phyloP scores from a whole-genome alignment of 495 filamentous ascomycete genomes.

The Tuber umbilicatum region DNA sequence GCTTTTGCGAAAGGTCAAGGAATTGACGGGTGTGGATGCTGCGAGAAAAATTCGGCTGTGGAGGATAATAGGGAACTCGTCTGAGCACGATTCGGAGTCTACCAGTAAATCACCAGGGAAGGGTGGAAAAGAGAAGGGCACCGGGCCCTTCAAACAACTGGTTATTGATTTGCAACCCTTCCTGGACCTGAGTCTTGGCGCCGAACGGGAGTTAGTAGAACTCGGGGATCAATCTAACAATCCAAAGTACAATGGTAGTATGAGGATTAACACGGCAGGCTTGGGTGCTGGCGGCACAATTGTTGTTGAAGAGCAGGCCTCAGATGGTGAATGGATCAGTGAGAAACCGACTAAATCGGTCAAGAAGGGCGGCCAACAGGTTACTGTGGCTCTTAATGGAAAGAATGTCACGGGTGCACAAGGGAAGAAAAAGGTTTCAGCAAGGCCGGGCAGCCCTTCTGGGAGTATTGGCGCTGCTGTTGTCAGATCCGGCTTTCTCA shows the following conservation, averaged over 20 bases:
- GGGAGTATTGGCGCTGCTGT: constrained; percentile 61
- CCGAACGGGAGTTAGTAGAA: constrained; percentile 63
- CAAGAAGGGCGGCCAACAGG: constrained; percentile 33
- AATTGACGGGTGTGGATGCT: constrained; percentile 55
- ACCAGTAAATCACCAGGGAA: constrained; percentile 21
- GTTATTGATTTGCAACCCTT: constrained; percentile 69
- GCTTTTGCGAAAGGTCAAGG: constrained; percentile 70
- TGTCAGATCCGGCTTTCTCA: constrained; percentile 50
- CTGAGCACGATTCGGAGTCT: constrained; percentile 15
- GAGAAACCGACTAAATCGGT: constrained; percentile 47
- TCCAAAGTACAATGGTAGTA: constrained; percentile 66
- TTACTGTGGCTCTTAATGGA: constrained; percentile 44
- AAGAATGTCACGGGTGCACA: constrained; percentile 18
- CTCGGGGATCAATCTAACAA: constrained; percentile 67
- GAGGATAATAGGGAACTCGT: constrained; percentile 54
- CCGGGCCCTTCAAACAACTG: constrained; percentile 58
- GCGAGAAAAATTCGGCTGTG: constrained; percentile 72
- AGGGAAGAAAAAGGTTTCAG: constrained; percentile 30
- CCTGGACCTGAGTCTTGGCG: constrained; percentile 56
- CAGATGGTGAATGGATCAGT: constrained; percentile 59
- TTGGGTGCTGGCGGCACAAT: constrained; percentile 62
- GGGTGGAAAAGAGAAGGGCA: constrained; percentile 18
- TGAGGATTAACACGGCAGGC: constrained; percentile 57
- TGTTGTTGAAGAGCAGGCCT: constrained; percentile 70
- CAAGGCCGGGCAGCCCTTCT: constrained; percentile 43